Percentiles rank a stretch among this genome's conserved stretches.
phyloP scores from a whole-genome alignment of 345 rosid species.

The Carallia brachiata region DNA sequence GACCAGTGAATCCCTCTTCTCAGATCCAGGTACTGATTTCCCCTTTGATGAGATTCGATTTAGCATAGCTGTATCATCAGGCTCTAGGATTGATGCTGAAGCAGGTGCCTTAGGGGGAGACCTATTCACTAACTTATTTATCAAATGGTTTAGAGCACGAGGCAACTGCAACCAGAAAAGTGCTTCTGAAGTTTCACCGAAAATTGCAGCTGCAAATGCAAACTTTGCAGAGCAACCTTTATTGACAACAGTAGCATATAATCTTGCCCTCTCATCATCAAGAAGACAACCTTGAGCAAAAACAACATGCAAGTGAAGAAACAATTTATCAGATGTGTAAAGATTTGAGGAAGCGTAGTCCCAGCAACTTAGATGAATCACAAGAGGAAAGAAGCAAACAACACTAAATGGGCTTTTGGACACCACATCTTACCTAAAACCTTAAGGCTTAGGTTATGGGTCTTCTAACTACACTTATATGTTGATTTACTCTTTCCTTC shows the following conservation, averaged over 20 bases:
- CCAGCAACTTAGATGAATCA: too few species aligned
- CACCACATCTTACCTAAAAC: too few species aligned
- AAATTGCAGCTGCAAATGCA: constrained; percentile 96
- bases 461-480: too few species aligned
- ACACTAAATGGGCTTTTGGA: too few species aligned
- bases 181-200: constrained; percentile 88
- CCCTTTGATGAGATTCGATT: constrained; percentile 61
- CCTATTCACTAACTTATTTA: constrained; percentile 55
- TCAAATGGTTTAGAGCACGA: constrained; percentile 73
- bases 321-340: not conserved
- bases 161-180: constrained; percentile 97
- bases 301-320: constrained; percentile 20
- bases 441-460: too few species aligned
- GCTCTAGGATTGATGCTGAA: constrained; percentile 33
- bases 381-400: too few species aligned
- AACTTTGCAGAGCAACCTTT: constrained; percentile 83
- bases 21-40: constrained; percentile 40
- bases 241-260: constrained; percentile 75
- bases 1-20: constrained; percentile 51
- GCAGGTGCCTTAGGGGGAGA: constrained; percentile 43
- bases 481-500: too few species aligned
- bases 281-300: constrained; percentile 68
- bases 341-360: too few species aligned
- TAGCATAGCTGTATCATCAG: constrained; percentile 47
- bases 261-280: constrained; percentile 82